Evolutionary conservation across 1,139 yeast genomes (phyloP).

Genomic region (Candida tunisiensis): DNA sequence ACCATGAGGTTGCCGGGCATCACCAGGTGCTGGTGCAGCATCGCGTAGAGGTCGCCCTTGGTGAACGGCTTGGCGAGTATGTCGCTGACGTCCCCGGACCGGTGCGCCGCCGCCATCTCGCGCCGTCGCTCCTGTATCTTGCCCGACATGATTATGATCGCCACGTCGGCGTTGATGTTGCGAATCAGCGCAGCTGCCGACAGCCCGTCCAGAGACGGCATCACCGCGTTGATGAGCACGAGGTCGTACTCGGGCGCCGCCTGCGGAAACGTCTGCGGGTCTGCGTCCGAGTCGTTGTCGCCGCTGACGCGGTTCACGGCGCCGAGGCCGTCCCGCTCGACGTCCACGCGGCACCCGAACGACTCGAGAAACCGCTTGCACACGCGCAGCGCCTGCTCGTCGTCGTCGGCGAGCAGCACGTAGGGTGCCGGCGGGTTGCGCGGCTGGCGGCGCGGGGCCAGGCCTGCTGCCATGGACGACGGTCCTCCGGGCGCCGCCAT

Average conservation of each 20-base stretch:
- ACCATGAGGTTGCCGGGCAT: no score
- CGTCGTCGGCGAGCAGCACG: slow-evolving; percentile 74
- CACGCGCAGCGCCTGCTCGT: slow-evolving; percentile 46
- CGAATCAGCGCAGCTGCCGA: slow-evolving; percentile 80
- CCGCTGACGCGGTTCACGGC: slow-evolving; percentile 70
- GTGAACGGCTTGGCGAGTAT: slow-evolving; percentile 87
- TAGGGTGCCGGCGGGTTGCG: slow-evolving; percentile 1
- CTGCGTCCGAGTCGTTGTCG: no score
- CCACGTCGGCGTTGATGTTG: slow-evolving; percentile 67
- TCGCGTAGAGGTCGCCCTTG: slow-evolving; percentile 62
- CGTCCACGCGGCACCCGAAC: slow-evolving; percentile 85
- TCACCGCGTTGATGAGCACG: slow-evolving; percentile 83
- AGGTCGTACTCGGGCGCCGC: slow-evolving; percentile 48
- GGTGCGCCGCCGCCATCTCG: slow-evolving; percentile 30
- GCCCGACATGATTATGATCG: no score
- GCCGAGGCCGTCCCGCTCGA: slow-evolving; percentile 80
- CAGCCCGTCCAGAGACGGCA: slow-evolving; percentile 92
- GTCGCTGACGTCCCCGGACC: slow-evolving; percentile 84
- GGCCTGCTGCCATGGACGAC: no score
- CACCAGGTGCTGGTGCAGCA: slow-evolving; percentile 48
- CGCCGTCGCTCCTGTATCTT: no score
- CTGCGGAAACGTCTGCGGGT: no score
- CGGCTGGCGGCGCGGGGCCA: neutral
- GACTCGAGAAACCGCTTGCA: slow-evolving; percentile 51
- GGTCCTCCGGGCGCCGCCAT: no score